Base-by-base conservation (phyloP, 352 stramenopile genomes). In the Phytophthora idaei region DNA sequence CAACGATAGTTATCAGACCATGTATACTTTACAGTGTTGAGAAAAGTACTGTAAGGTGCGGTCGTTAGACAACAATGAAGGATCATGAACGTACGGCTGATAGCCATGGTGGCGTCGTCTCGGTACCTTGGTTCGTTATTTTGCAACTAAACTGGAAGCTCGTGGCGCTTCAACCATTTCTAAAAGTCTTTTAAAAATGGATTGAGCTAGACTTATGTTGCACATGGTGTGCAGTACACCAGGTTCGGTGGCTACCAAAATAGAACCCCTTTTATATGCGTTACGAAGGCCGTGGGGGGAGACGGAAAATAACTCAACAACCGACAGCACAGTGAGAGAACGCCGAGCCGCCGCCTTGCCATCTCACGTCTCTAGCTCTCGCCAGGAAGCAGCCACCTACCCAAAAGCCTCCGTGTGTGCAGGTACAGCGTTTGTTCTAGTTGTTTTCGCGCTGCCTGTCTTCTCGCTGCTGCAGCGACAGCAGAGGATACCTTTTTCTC, bases 251-350 rank as follows among this genome's bases (percentile, higher is more conserved):
- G 45, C 59, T 73, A 71, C 42, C 31, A 52, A 21, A 21, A 58
- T 71, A 77, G 58, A 51, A 39, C 31, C 46, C 59, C 42, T 65
- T 74, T 74, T 56, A 71, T 51, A 66, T 72, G 61, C 64, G 64
- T 77, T 77, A 73, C 55, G 55, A 50, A 55, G 53, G 49, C 48
- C 11, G 36, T 47, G 32, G 41, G 60, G 59, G 64, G 64, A 71
- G 69, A 74, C 59, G 60, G 57, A 71, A 72, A 74, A 71, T 74
- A 77, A 68, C 55, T 64, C 56, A 64, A 68, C 61, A 77, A 71
- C 69, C 45, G 65, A 74, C 64, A 65, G 64, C 44, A 45, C 57
- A 67, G 63, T 61, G 53, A 60, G 69, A 77, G 64, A 73, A 77
- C 57, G 54, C 32, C 55, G 58, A 77, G 55, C 51, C 47, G 52